Base-by-base conservation (phyloP, 352 stramenopile species). In the Aphanomyces stellatus region DNA sequence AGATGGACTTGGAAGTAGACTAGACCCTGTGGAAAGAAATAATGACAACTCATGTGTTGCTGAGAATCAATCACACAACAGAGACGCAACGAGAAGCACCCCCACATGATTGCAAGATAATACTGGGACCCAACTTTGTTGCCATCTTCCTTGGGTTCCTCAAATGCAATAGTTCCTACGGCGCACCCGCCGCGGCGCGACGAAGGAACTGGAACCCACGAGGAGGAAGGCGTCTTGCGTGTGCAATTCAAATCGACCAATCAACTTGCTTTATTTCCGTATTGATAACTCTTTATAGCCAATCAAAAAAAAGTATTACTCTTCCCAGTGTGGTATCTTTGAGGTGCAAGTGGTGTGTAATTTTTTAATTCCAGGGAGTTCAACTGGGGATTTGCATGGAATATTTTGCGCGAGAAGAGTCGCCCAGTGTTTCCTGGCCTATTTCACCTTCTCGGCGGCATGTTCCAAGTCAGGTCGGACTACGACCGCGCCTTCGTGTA, bases 1-100 rank as follows among this genome's bases (percentile, higher is more conserved):
- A 40, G 15, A 42, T 67, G 37, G 42, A 67, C 27, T 33, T 67
- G n/a, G 60, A 67, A 40, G 34, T 67, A n/a, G 60, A 67, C 48
- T 67, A 67, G 41, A 19, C 8, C n/a, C n/a, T n/a, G n/a, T n/a
- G n/a, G n/a, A n/a, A n/a, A n/a, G n/a, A n/a, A n/a, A n/a, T n/a
- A n/a, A n/a, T n/a, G n/a, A n/a, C n/a, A n/a, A n/a, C n/a, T n/a
- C n/a, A n/a, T n/a, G n/a, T n/a, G n/a, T n/a, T n/a, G n/a, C n/a
- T n/a, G n/a, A n/a, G n/a, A n/a, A n/a, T n/a, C n/a, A n/a, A n/a
- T n/a, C n/a, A n/a, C n/a, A n/a, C n/a, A n/a, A n/a, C n/a, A n/a
- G n/a, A n/a, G n/a, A n/a, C n/a, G n/a, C n/a, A n/a, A n/a, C n/a
- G n/a, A n/a, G n/a, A n/a, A n/a, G n/a, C n/a, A n/a, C n/a, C n/a